Evolutionary conservation across 106 monocot genomes (phyloP), one percentile per base, ranked within the genome.

Genomic region (Iris macrosiphon): DNA sequence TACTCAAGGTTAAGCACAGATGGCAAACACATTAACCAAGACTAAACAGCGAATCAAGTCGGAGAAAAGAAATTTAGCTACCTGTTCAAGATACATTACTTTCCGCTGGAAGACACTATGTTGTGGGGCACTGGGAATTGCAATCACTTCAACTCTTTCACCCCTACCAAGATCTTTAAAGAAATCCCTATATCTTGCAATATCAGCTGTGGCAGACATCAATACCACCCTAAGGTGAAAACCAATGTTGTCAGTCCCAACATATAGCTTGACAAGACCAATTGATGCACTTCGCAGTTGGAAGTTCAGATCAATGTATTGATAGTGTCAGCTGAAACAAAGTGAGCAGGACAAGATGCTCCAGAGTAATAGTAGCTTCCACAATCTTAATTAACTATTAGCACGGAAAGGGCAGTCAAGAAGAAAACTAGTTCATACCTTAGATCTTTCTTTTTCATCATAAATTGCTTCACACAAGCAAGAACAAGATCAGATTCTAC

Each of bases 161-260:
- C 66, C 78, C 52, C 74, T 81, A 32, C 78, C 75, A 55, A 85
- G 64, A 65, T 85, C 90, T 63, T 62, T 85, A 43, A 90, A 90
- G 60, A 85, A 90, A 37, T 85, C 85, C 62, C 40, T 77, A 63
- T 90, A 90, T 71, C 84, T 74, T 55, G 77, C 49, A 64, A 84
- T 81, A 67, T 90, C 85, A 69, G 81, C 90, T 22, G 90, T 90
- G 16, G 90, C 90, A 72, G 90, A 90, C 90, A 90, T 90, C 55
- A 90, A 57, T 7, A 90, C 84, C 28, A 90, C 61, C 78, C 90
- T 90, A 21, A 11, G 24, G 2, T 13, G n/a, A 59, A 62, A 48
- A 49, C 31, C 19, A 1, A 33, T 45, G 44, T 14, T 57, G 14
- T 38, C 13, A 31, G 29, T 16, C 14, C n/a, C 0, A 16, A 15